These are phyloP conservation scores for Ceratocystis colombiana DNA, from an alignment of 2,329 filamentous ascomycete genomes.

Conservation along the genomic window DNA sequence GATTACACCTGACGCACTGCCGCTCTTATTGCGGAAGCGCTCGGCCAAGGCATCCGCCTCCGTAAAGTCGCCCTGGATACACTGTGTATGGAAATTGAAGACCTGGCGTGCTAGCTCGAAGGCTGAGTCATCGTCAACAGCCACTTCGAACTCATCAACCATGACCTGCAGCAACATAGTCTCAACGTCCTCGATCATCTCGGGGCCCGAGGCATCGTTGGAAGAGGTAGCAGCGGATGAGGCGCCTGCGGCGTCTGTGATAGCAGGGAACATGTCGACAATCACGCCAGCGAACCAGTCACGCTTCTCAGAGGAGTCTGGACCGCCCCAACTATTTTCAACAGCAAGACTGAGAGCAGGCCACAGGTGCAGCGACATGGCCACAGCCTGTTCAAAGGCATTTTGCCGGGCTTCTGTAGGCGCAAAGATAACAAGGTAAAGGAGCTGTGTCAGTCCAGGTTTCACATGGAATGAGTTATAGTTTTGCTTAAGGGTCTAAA, in stretches of 20 bases:
- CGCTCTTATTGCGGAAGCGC: constrained; percentile 52
- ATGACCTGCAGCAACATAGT: constrained; percentile 78
- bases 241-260: constrained; percentile 38
- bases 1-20: constrained; percentile 37
- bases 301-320: constrained; percentile 73
- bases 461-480: background rate
- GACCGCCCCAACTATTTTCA: constrained; percentile 77
- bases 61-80: constrained; percentile 54
- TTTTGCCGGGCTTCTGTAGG: constrained; percentile 45
- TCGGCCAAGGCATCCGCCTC: constrained; percentile 53
- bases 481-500: constrained; percentile 3
- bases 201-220: constrained; percentile 26
- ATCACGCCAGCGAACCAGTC: constrained; percentile 92
- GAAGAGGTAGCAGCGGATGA: constrained; percentile 29
- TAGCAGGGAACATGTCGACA: constrained; percentile 66
- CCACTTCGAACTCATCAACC: constrained; percentile 90
- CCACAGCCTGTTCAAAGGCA: constrained; percentile 77
- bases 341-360: constrained; percentile 78
- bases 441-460: constrained; percentile 23
- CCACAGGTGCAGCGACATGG: constrained; percentile 79
- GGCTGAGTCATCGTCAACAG: constrained; percentile 80
- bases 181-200: constrained; percentile 69
- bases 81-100: constrained; percentile 54
- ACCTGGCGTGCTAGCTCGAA: constrained; percentile 64
- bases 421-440: constrained; percentile 7